phyloP scores from a whole-genome alignment of 208 protist species.

The Porcisia hertigi region DNA sequence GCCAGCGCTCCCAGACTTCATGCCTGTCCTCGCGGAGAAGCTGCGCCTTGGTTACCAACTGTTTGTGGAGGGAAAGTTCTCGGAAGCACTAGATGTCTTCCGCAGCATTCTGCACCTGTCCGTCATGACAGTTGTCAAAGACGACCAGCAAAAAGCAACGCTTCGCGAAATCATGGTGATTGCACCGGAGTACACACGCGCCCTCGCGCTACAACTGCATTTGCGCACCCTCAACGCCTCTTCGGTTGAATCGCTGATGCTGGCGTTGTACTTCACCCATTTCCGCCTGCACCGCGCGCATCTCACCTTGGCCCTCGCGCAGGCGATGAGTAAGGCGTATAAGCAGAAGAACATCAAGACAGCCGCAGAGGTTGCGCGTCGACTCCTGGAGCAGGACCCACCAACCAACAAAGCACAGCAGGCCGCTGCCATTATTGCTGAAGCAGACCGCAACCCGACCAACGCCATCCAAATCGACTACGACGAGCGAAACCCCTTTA shows the following conservation, averaged over 20 bases:
- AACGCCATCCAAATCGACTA: conserved; percentile 92
- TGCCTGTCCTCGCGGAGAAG: conserved; percentile 70
- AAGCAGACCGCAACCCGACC: conserved; percentile 82
- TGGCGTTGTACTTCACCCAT: conserved; percentile 98
- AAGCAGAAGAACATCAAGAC: conserved; percentile 93
- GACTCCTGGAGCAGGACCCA: conserved; percentile 95
- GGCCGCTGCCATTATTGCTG: conserved; percentile 90
- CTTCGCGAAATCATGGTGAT: conserved; percentile 64
- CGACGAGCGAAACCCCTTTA: conserved; percentile 97
- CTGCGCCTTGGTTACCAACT: conserved; percentile 79
- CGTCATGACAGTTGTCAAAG: conserved; percentile 79
- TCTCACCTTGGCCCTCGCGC: conserved; percentile 88
- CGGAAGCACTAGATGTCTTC: conserved; percentile 85
- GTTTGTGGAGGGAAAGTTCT: conserved; percentile 92
- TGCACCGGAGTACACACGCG: conserved; percentile 70
- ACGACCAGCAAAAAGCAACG: conserved; percentile 49
- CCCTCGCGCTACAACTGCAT: conserved; percentile 79
- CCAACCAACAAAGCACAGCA: conserved; percentile 82
- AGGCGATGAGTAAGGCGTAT: conserved; percentile 93
- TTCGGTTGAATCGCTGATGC: conserved; percentile 70
- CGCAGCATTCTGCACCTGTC: conserved; percentile 75
- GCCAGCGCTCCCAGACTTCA: conserved; percentile 54
- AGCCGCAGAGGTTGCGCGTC: conserved; percentile 89
- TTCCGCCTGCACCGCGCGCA: conserved; percentile 94
- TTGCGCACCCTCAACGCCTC: conserved; percentile 58